Base-by-base conservation (phyloP, 495 filamentous ascomycete genomes). In the Amniculicola lignicola region DNA sequence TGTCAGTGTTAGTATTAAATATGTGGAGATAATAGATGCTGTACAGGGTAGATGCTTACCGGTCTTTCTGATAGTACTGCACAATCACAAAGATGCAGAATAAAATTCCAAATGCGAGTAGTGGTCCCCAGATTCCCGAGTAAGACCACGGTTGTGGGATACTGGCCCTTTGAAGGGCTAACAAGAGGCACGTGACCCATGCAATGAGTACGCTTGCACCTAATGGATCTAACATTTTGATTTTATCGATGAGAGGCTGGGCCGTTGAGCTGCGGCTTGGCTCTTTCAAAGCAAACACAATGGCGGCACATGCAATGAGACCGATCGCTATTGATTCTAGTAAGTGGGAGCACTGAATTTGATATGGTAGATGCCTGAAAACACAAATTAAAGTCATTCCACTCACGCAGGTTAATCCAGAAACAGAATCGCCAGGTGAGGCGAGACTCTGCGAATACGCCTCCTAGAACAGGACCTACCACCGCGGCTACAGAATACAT, bases 121-220 rank as follows among this genome's bases (percentile, higher is more conserved):
- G 82, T 2, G 91, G 74, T 2, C 76, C 77, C 45, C 90, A 85
- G 59, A 90, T 82, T 11, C 82, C 80, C 38, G 75, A 79, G 55
- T 75, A 75, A 40, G 54, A 63, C 89, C 88, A 93, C 0, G 69
- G 51, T 55, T 90, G 88, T 27, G 70, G 77, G 0, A 76, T 76
- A 4, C 89, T 89, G 38, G 87, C 89, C 88, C 89, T 93, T 66
- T 92, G 87, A 16, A 95, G 73, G 0, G 90, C 90, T 0, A 95
- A 74, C 11, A 93, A 67, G 1, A 91, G 69, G 57, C 78, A 84
- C 61, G 90, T 75, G 24, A 93, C 79, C 14, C 74, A 78, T 2
- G 88, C 87, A 37, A 93, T 73, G 63, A 93, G 87, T 49, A 86
- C 68, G 2, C 73, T 2, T 0, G 79, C 85, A 2, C 89, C 89